Evolutionary conservation across 78 protist species (phyloP).

Genomic region (Dictyostelium brefeldianum): DNA sequence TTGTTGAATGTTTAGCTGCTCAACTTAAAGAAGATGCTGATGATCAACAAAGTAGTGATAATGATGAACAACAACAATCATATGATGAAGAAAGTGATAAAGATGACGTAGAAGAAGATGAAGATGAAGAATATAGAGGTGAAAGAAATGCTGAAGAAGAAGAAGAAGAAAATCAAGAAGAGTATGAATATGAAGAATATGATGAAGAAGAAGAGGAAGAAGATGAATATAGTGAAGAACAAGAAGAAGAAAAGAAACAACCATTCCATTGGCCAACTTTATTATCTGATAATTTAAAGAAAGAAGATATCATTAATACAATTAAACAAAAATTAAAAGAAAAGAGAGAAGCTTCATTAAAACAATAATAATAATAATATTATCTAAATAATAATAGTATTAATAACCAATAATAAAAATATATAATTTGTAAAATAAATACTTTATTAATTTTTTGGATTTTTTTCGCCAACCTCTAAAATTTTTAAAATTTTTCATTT

Average conservation of each 20-base stretch:
- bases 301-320: slow-evolving; percentile 24
- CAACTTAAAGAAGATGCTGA: too few relatives aligned
- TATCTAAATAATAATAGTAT: too few relatives aligned
- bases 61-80: background rate
- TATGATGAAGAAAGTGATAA: background rate
- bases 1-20: background rate
- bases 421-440: too few relatives aligned
- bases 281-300: background rate
- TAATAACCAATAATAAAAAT: too few relatives aligned
- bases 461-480: too few relatives aligned
- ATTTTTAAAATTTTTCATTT: too few relatives aligned
- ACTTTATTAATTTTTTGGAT: too few relatives aligned
- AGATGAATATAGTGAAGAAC: background rate
- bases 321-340: slow-evolving; percentile 27
- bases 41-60: too few relatives aligned
- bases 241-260: background rate
- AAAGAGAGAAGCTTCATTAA: background rate
- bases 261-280: background rate
- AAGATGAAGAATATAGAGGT: background rate
- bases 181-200: background rate
- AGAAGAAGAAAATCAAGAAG: background rate
- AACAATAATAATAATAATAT: background rate
- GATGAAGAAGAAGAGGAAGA: background rate
- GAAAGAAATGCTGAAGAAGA: slow-evolving; percentile 12
- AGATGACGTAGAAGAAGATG: background rate